These are phyloP conservation scores for Spergularia marina DNA, from an alignment of 148 eudicot species.

Conservation along the genomic window DNA sequence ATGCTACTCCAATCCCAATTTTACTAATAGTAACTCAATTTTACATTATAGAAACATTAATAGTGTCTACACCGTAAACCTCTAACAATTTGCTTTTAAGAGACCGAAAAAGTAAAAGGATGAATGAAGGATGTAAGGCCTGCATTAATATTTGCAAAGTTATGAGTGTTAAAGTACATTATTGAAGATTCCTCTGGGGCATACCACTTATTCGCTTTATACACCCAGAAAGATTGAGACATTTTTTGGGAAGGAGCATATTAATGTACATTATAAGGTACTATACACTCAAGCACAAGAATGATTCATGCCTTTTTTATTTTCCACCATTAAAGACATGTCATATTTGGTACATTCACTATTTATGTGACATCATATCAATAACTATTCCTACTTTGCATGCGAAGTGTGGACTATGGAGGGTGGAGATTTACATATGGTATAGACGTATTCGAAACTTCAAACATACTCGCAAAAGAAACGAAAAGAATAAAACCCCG, in stretches of 20 bases:
- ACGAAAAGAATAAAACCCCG: too few relatives aligned
- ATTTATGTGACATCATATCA: too few relatives aligned
- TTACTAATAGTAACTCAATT: too few relatives aligned
- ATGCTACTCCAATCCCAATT: too few relatives aligned
- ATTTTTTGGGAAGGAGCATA: slow-evolving; percentile 15
- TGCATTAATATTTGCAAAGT: not conserved
- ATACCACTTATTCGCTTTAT: not conserved
- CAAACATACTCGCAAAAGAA: too few relatives aligned
- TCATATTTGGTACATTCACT: not conserved
- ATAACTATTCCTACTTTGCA: too few relatives aligned
- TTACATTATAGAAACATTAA: too few relatives aligned
- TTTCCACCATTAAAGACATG: not conserved
- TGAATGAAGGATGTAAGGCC: slow-evolving; percentile 14
- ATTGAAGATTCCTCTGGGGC: slow-evolving; percentile 20
- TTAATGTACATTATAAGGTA: not conserved
- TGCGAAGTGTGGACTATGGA: too few relatives aligned
- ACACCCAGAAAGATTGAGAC: slow-evolving; percentile 5
- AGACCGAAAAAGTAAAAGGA: slow-evolving; percentile 26
- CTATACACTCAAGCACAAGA: not conserved
- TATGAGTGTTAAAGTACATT: slow-evolving; percentile 5
- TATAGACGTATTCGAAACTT: too few relatives aligned
- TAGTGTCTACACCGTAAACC: too few relatives aligned
- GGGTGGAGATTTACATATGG: too few relatives aligned
- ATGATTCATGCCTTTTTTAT: not conserved
- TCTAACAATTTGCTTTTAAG: not conserved